A percentile compares a stretch with the other conserved stretches of the same genome.
Evolutionary conservation across 2,329 filamentous ascomycete species (phyloP).

Genomic region (Arthrobotrys musiformis): DNA sequence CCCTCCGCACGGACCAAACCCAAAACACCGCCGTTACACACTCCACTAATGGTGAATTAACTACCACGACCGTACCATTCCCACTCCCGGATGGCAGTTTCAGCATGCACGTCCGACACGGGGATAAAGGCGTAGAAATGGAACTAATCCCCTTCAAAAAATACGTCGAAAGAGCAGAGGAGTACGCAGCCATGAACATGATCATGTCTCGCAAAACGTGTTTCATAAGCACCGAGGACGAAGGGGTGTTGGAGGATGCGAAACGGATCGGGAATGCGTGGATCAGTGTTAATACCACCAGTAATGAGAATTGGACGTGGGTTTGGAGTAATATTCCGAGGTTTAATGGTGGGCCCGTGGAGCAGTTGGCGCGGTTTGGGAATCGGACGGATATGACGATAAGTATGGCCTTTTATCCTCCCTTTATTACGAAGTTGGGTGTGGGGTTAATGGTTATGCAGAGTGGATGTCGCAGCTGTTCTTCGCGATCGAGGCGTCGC

Average conservation of each 20-base stretch:
- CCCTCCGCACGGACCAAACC: constrained; percentile 42
- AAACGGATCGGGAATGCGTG: constrained; percentile 47
- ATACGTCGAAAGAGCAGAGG: constrained; percentile 53
- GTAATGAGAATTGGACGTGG: constrained; percentile 57
- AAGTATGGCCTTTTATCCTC: constrained; percentile 22
- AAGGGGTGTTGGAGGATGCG: constrained; percentile 54
- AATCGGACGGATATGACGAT: constrained; percentile 59
- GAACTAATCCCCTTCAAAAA: constrained; percentile 55
- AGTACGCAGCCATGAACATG: constrained; percentile 56
- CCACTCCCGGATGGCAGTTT: constrained; percentile 56
- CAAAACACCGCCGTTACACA: constrained; percentile 44
- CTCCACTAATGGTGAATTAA: constrained; percentile 3
- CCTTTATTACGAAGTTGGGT: background rate
- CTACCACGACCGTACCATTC: constrained; percentile 49
- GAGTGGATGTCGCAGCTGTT: constrained; percentile 57
- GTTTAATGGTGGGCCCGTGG: constrained; percentile 56
- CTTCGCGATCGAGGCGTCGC: constrained; percentile 57
- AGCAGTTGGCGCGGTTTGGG: constrained; percentile 57
- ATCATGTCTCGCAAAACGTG: constrained; percentile 54
- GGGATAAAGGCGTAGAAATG: constrained; percentile 57
- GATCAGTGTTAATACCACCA: constrained; percentile 50
- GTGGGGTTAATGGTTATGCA: background rate
- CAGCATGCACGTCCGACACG: constrained; percentile 58
- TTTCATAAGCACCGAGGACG: constrained; percentile 57
- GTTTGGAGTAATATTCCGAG: constrained; percentile 57